A percentile compares a stretch with the other conserved stretches of the same genome.
Evolutionary conservation across 371 early-diverging fungal species (phyloP).

Genomic region (Basidiobolus meristosporus): DNA sequence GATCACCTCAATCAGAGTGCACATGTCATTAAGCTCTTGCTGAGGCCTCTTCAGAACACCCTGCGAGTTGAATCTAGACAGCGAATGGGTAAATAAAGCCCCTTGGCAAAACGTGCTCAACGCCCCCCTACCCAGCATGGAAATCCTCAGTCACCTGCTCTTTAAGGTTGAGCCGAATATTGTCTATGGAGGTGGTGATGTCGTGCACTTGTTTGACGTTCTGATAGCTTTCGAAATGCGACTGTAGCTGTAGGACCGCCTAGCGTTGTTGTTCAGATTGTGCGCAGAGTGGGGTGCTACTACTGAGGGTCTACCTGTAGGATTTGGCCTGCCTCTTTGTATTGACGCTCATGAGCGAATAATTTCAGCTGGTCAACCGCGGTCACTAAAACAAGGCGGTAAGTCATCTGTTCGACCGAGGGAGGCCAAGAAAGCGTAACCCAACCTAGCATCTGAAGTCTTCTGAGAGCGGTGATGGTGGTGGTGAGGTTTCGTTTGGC

Average conservation of each 20-base stretch:
- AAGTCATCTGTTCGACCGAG: neutral
- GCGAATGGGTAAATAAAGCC: no score
- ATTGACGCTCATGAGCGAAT: conserved; percentile 42
- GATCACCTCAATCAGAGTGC: no score
- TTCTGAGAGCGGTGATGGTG: conserved; percentile 60
- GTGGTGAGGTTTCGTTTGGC: conserved; percentile 77
- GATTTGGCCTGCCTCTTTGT: conserved; percentile 59
- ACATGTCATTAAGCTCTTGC: no score
- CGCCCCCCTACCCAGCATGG: conserved; percentile 25
- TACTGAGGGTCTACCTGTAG: conserved; percentile 33
- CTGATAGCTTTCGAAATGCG: conserved; percentile 53
- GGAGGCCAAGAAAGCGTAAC: neutral
- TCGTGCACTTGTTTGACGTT: conserved; percentile 55
- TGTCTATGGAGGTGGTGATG: conserved; percentile 34
- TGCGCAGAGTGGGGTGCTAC: neutral
- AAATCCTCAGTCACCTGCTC: conserved; percentile 58
- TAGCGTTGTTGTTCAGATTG: conserved; percentile 5
- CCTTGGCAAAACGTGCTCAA: no score
- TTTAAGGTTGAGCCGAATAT: conserved; percentile 42
- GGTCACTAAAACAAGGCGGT: conserved; percentile 18
- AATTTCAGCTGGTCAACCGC: conserved; percentile 59
- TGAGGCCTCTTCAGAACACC: no score
- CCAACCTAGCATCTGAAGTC: conserved; percentile 73
- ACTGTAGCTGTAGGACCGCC: conserved; percentile 63
- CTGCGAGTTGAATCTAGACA: no score